These are phyloP conservation scores for Eremochloa ophiuroides DNA, from an alignment of 176 grass and related monocot genomes.

Conservation along the genomic window DNA sequence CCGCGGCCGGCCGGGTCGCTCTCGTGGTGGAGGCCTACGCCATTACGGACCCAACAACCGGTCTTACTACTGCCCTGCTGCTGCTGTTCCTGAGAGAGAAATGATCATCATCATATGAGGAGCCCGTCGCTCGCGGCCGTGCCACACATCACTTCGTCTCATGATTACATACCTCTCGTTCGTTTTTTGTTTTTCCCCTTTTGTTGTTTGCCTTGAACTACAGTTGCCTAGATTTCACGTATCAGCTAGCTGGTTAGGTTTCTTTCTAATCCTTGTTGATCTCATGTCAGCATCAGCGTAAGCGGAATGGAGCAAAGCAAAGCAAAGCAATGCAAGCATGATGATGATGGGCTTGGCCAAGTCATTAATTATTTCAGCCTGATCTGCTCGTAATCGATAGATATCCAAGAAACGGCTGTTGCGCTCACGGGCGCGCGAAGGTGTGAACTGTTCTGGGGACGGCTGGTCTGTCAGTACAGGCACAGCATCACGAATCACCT, in stretches of 20 bases:
- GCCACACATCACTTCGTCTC: background rate
- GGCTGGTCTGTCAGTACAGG: background rate
- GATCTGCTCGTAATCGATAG: too few relatives aligned
- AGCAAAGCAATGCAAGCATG: background rate
- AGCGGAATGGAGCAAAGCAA: background rate
- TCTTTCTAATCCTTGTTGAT: background rate
- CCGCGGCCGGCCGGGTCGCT: background rate
- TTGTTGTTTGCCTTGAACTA: background rate
- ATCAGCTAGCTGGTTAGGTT: background rate
- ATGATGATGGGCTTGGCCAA: background rate
- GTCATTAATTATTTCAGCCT: background rate
- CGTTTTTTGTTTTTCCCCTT: background rate
- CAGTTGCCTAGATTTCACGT: background rate
- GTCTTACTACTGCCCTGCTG: background rate
- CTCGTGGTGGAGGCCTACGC: background rate
- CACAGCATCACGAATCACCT: background rate
- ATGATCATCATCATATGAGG: too few relatives aligned
- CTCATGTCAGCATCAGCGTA: background rate
- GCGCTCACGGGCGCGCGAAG: too few relatives aligned
- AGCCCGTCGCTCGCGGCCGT: background rate
- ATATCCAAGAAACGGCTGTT: too few relatives aligned
- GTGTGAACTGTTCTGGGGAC: background rate
- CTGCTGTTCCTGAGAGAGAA: background rate
- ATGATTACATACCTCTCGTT: background rate
- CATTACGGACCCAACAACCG: conserved; percentile 24